Conservation (phyloP, 768 basidiomycete genomes). For the Scleroderma citrinum region DNA sequence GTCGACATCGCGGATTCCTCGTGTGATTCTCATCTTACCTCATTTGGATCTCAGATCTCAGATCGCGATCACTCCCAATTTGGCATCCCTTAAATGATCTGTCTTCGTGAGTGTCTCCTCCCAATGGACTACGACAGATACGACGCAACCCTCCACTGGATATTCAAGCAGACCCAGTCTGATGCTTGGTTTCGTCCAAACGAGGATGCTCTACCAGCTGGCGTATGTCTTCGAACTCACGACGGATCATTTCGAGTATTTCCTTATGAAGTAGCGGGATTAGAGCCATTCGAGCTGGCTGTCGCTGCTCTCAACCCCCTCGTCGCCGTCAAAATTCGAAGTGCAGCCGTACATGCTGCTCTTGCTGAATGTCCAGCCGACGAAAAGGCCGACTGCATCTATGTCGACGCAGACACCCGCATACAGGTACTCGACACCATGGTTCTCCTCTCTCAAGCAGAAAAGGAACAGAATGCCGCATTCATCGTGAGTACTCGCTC, state of each 20-base stretch:
- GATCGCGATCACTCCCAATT: not conserved
- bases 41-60: slow-evolving; percentile 1
- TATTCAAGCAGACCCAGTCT: slow-evolving; percentile 33
- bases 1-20: not conserved
- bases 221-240: slow-evolving; percentile 46
- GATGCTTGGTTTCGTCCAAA: slow-evolving; percentile 52
- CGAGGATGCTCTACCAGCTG: slow-evolving; percentile 40
- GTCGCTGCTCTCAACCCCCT: slow-evolving; percentile 48
- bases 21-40: not conserved
- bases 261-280: slow-evolving; percentile 46
- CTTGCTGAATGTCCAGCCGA: slow-evolving; percentile 33
- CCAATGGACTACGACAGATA: slow-evolving; percentile 31
- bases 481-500: slow-evolving; percentile 57
- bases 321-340: slow-evolving; percentile 49
- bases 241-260: slow-evolving; percentile 47
- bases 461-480: slow-evolving; percentile 39
- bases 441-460: slow-evolving; percentile 56
- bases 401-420: slow-evolving; percentile 52
- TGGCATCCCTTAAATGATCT: not conserved
- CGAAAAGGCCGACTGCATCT: slow-evolving; percentile 32
- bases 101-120: slow-evolving; percentile 1
- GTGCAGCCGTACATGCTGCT: slow-evolving; percentile 46
- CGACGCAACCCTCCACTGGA: slow-evolving; percentile 24
- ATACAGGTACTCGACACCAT: slow-evolving; percentile 84
- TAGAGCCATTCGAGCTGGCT: slow-evolving; percentile 51